These are phyloP conservation scores for Apiospora phragmitis DNA, from an alignment of 2,329 filamentous ascomycete species.

Conservation along the genomic window DNA sequence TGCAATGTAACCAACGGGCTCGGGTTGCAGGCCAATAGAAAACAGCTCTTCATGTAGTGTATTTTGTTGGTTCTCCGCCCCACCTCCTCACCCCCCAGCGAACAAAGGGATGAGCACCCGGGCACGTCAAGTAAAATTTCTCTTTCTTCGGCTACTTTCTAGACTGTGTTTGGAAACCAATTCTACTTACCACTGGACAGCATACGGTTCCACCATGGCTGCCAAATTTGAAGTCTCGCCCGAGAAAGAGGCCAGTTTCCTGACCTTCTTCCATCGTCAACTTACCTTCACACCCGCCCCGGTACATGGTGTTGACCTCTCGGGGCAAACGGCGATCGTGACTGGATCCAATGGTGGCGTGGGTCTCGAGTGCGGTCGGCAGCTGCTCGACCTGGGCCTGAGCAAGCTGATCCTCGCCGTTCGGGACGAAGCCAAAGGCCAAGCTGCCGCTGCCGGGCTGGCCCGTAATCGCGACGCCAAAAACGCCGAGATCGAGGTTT, in stretches of 20 bases:
- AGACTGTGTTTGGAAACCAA: no score
- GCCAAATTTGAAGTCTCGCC: not conserved
- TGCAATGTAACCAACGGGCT: no score
- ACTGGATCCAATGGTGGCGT: conserved; percentile 34
- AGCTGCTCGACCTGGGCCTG: conserved; percentile 30
- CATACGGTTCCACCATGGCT: not conserved
- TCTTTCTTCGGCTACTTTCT: no score
- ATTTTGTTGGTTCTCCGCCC: no score
- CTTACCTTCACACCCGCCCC: conserved; percentile 9
- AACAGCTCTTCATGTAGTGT: no score
- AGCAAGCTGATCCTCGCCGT: conserved; percentile 33
- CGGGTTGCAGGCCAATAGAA: no score
- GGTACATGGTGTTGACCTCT: not conserved
- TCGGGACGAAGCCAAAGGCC: conserved; percentile 29
- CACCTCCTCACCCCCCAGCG: no score
- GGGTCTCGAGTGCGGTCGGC: conserved; percentile 32
- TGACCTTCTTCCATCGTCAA: conserved; percentile 14
- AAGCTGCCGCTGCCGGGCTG: not conserved
- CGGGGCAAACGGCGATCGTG: conserved; percentile 23
- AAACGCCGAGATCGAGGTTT: conserved; percentile 35
- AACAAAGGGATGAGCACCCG: no score
- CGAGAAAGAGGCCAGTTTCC: conserved; percentile 13
- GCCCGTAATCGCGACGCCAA: not conserved
- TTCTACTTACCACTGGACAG: no score
- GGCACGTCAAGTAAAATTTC: no score